Evolutionary conservation across 257 asterid species (phyloP).

Genomic region (Salvia rosmarinus): DNA sequence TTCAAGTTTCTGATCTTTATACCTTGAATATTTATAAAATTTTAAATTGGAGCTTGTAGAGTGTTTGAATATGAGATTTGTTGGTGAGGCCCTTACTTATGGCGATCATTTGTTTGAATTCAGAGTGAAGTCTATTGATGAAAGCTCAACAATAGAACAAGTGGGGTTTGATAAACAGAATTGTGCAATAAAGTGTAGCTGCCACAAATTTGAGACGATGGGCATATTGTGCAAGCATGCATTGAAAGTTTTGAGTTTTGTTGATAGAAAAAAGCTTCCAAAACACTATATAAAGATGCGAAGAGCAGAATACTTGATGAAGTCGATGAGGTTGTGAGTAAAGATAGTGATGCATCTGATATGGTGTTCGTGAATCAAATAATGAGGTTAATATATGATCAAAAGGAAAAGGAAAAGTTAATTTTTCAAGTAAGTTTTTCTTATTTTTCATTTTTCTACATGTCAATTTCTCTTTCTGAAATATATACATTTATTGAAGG

Average conservation of each 20-base stretch:
- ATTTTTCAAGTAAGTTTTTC: not conserved
- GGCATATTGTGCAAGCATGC: constrained; percentile 1
- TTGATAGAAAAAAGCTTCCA: not conserved
- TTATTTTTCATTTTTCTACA: too few species aligned
- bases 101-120: not conserved
- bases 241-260: not conserved
- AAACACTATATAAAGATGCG: not conserved
- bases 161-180: not conserved
- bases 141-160: not conserved
- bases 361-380: too few species aligned
- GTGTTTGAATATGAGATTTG: too few species aligned
- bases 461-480: not conserved
- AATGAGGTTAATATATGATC: too few species aligned
- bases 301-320: not conserved
- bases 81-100: not conserved
- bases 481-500: not conserved
- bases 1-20: not conserved
- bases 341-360: too few species aligned
- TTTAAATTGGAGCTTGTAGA: too few species aligned
- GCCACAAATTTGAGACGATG: not conserved
- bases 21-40: too few species aligned
- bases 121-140: not conserved
- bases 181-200: not conserved
- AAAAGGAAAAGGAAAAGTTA: not conserved
- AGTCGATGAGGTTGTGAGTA: not conserved